Evolutionary conservation across 192 early-diverging fungal species (phyloP).

Genomic region (Coemansia sp.): DNA sequence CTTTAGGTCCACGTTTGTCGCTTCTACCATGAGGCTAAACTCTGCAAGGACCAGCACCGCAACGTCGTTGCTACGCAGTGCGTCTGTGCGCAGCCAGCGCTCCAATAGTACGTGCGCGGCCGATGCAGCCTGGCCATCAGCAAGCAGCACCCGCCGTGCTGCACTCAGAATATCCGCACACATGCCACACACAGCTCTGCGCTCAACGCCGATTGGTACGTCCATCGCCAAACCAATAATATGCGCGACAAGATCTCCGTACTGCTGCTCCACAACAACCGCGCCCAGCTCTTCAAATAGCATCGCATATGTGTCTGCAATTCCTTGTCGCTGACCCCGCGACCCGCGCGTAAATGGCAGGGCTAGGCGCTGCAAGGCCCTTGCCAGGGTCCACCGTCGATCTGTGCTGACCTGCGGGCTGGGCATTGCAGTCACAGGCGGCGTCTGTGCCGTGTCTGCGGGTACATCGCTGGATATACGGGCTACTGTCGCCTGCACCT

Average conservation of each 20-base stretch:
- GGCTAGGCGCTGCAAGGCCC: constrained; percentile 71
- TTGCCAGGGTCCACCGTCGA: constrained; percentile 48
- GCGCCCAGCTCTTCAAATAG: constrained; percentile 71
- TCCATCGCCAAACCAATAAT: constrained; percentile 63
- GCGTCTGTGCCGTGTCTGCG: background rate
- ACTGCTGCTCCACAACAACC: constrained; percentile 71
- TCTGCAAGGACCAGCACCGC: constrained; percentile 55
- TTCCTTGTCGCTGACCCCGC: constrained; percentile 68
- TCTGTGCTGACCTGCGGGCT: background rate
- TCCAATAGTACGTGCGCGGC: constrained; percentile 29
- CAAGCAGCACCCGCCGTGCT: background rate
- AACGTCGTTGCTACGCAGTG: background rate
- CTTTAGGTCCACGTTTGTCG: background rate
- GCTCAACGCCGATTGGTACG: constrained; percentile 34
- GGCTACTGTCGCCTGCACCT: background rate
- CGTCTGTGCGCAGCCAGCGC: background rate
- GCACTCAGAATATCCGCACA: constrained; percentile 68
- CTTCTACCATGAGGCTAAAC: background rate
- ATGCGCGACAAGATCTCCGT: constrained; percentile 65
- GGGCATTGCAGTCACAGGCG: background rate
- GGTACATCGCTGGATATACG: background rate
- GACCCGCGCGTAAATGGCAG: constrained; percentile 60
- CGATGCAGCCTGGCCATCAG: background rate
- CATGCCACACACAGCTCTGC: constrained; percentile 64
- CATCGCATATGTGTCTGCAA: constrained; percentile 75